phyloP scores from a whole-genome alignment of 495 filamentous ascomycete species.

The Aspergillus nidulans region DNA sequence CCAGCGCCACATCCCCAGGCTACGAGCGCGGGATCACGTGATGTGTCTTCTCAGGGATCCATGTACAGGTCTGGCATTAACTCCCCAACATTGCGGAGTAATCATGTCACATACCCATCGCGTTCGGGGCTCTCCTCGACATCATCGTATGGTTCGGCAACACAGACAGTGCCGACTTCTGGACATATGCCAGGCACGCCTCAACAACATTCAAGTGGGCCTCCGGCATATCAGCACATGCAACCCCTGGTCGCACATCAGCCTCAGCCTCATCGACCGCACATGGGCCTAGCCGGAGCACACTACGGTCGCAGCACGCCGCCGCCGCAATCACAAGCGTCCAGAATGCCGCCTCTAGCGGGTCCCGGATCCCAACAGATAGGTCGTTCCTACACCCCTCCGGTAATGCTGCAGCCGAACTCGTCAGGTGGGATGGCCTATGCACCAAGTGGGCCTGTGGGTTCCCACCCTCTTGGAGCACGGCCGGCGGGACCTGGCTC shows the following conservation, averaged over 20 bases:
- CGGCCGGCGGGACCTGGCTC: constrained; percentile 29
- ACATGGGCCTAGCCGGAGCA: constrained; percentile 28
- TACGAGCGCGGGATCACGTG: constrained; percentile 25
- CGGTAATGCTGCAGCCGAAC: constrained; percentile 31
- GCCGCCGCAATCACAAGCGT: constrained; percentile 29
- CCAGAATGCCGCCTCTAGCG: constrained; percentile 15
- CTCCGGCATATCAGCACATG: constrained; percentile 39
- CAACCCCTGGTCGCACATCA: constrained; percentile 42
- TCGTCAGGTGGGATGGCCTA: constrained; percentile 32
- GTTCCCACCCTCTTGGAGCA: constrained; percentile 28
- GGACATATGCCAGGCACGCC: constrained; percentile 16
- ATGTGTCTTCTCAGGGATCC: constrained; percentile 25
- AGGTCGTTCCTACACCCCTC: constrained; percentile 41
- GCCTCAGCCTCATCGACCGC: constrained; percentile 28
- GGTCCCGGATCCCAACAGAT: constrained; percentile 32
- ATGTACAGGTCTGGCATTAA: constrained; percentile 27
- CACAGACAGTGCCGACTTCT: constrained; percentile 23
- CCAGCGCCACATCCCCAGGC: constrained; percentile 26
- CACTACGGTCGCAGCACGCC: constrained; percentile 39
- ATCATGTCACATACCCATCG: constrained; percentile 28
- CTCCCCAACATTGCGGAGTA: constrained; percentile 35
- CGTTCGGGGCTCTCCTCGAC: constrained; percentile 27
- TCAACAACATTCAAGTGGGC: constrained; percentile 18
- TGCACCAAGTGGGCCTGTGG: constrained; percentile 21
- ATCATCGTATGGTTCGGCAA: constrained; percentile 25